These are phyloP conservation scores for Xerocomus potaroensis DNA, from an alignment of 768 basidiomycete genomes.

Conservation along the genomic window DNA sequence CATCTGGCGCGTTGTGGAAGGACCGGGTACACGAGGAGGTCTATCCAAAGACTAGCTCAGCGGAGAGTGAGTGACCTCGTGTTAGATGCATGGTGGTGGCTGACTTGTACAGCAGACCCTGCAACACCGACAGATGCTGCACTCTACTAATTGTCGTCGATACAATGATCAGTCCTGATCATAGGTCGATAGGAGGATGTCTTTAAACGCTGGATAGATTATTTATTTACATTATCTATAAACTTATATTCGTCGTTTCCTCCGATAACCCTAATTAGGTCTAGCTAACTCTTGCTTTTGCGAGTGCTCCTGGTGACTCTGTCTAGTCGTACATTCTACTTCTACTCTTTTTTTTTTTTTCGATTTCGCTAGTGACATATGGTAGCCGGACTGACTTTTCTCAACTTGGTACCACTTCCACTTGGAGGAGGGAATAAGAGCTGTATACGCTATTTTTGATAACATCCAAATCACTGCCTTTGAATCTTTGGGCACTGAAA, in stretches of 20 bases:
- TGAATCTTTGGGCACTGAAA: too few species aligned
- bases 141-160: too few species aligned
- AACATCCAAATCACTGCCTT: too few species aligned
- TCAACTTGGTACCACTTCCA: too few species aligned
- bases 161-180: not conserved
- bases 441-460: too few species aligned
- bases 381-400: too few species aligned
- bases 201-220: not conserved
- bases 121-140: not conserved
- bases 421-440: too few species aligned
- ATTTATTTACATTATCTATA: not conserved
- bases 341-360: too few species aligned
- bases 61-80: conserved; percentile 5
- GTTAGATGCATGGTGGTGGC: not conserved
- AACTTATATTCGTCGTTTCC: not conserved
- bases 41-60: conserved; percentile 5
- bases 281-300: not conserved
- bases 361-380: too few species aligned
- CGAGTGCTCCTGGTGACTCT: too few species aligned
- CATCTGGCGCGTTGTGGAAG: conserved; percentile 15
- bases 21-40: conserved; percentile 20
- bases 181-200: not conserved
- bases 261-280: not conserved
- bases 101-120: conserved; percentile 1
- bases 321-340: too few species aligned